A percentile compares a stretch with the other conserved stretches of the same genome.
phyloP scores from a whole-genome alignment of 768 basidiomycete genomes.

The Hemileccinum impolitum region DNA sequence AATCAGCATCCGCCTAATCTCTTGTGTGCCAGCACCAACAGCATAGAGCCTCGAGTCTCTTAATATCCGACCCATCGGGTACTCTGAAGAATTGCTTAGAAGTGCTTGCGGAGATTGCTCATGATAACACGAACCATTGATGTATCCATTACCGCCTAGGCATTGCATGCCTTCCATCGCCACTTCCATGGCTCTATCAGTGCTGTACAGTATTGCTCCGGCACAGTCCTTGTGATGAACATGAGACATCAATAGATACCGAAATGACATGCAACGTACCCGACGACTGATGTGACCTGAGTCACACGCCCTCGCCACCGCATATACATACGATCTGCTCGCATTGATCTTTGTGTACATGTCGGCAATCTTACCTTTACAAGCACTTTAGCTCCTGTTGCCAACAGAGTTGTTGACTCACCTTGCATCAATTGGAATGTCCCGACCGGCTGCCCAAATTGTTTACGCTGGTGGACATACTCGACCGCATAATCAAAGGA shows the following conservation, averaged over 20 bases:
- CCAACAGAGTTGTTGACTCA: slow-evolving; percentile 23
- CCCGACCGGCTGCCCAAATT: slow-evolving; percentile 84
- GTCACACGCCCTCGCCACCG: slow-evolving; percentile 89
- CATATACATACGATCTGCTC: slow-evolving; percentile 87
- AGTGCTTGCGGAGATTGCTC: neutral
- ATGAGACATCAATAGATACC: slow-evolving; percentile 4
- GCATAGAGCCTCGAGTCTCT: slow-evolving; percentile 87
- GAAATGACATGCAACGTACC: slow-evolving; percentile 41
- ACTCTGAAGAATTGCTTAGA: slow-evolving; percentile 51
- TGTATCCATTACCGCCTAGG: slow-evolving; percentile 93
- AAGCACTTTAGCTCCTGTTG: neutral
- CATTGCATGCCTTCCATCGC: slow-evolving; percentile 91
- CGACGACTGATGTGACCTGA: slow-evolving; percentile 69
- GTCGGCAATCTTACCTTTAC: slow-evolving; percentile 74
- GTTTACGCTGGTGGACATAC: slow-evolving; percentile 91
- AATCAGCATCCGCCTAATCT: slow-evolving; percentile 91
- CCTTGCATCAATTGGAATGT: slow-evolving; percentile 98
- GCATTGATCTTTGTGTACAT: slow-evolving; percentile 95
- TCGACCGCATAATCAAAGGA: slow-evolving; percentile 86
- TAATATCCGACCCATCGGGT: slow-evolving; percentile 82
- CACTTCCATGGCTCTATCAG: slow-evolving; percentile 89
- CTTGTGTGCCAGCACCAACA: slow-evolving; percentile 96
- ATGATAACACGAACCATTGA: slow-evolving; percentile 61
- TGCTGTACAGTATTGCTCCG: slow-evolving; percentile 90
- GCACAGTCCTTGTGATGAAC: slow-evolving; percentile 76